Base-by-base conservation (phyloP, 371 early-diverging fungal species). In the Circinella minor region DNA sequence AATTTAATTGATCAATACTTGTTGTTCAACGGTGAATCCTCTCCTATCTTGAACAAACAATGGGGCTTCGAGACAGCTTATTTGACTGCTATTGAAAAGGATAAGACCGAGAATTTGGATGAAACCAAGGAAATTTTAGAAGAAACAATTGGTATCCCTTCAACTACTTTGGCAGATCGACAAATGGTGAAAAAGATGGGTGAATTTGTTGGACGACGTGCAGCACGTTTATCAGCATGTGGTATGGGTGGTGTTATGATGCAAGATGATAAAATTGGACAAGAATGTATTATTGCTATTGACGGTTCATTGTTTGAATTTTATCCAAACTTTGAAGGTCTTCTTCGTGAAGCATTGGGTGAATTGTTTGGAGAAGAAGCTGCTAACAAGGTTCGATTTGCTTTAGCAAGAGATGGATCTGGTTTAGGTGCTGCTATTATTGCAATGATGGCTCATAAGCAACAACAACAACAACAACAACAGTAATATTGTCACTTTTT, bases 271-370 rank as follows among this genome's bases (percentile, higher is more conserved):
- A 55, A 51, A 11, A 11, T 73, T 36, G 61, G 68, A 13, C 38
- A 76, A 34, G 75, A 76, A 6, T 71, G 74, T 36, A 76, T 73
- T 36, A 75, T 83, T 51, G 83, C 83, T 47, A 92, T 98, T 67
- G 98, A 98, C 70, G 99, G 99, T 5, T 90, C 91, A 46, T 81
- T 98, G 70, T 98, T 91, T 81, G 93, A 95, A 81, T 90, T 91
- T 66, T 97, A 96, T 75, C 98, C 97, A 8, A 85, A 88, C 81
- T 98, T 93, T 79, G 91, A 90, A 63, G 81, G 90, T 66, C 86
- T 92, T 66, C 89, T 97, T 86, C 77, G 89, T 18, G 80, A 81
- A 37, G 91, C 94, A 27, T 72, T 95, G 66, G 74, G 80, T 39
- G 91, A 92, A 73, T 70, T 94, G 67, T 80, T 95, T 65, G 96